Conservation (phyloP, 179 eudicot genomes). For the Corrigiola litoralis region DNA sequence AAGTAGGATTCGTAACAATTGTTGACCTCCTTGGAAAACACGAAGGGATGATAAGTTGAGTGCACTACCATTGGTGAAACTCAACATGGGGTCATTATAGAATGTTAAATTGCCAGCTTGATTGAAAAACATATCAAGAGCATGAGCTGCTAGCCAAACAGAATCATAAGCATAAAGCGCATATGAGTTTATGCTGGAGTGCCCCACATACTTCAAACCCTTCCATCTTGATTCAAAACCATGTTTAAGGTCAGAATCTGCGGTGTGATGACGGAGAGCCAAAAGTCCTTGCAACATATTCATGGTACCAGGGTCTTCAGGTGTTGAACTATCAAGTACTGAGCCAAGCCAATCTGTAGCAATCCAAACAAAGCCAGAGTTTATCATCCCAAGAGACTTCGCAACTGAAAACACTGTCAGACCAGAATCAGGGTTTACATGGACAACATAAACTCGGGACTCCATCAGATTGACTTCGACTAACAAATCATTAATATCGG, state of each 20-base stretch:
- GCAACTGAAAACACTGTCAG: constrained; percentile 34
- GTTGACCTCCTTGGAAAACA: constrained; percentile 38
- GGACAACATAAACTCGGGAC: constrained; percentile 47
- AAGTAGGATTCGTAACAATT: constrained; percentile 25
- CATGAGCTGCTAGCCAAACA: constrained; percentile 33
- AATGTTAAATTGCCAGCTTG: constrained; percentile 27
- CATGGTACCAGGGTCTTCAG: constrained; percentile 13
- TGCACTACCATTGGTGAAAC: constrained; percentile 11
- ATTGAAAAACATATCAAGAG: constrained; percentile 27
- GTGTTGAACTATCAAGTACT: constrained; percentile 29
- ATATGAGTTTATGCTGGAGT: constrained; percentile 23
- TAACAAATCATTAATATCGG: constrained; percentile 25
- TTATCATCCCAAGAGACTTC: constrained; percentile 46
- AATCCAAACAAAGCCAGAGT: constrained; percentile 54
- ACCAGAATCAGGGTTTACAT: constrained; percentile 45
- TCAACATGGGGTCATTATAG: constrained; percentile 19
- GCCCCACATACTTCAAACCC: constrained; percentile 19
- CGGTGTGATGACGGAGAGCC: constrained; percentile 44
- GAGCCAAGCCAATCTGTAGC: constrained; percentile 52
- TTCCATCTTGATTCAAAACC: constrained; percentile 32
- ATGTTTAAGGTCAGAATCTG: constrained; percentile 28
- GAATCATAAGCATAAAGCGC: constrained; percentile 38
- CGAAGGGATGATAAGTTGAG: constrained; percentile 21
- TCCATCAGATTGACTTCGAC: constrained; percentile 37
- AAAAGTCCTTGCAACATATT: constrained; percentile 40